A percentile compares a stretch with the other conserved stretches of the same genome.
Evolutionary conservation across 1,284 basidiomycete genomes (phyloP).

Genomic region (Xerocomus nothofagi): DNA sequence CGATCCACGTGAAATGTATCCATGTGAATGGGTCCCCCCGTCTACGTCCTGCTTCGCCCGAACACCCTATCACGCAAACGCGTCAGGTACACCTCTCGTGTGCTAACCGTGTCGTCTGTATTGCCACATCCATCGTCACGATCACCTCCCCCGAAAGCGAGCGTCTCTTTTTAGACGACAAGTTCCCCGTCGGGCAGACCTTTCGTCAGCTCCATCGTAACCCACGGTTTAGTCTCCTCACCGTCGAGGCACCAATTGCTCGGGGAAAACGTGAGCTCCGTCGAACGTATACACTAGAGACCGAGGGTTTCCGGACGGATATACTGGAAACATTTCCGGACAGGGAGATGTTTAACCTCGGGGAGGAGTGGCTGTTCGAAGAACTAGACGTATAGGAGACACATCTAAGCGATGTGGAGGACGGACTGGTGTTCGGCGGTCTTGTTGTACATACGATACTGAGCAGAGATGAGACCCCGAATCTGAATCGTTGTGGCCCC

Average conservation of each 20-base stretch:
- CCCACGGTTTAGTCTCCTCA: slow-evolving; percentile 57
- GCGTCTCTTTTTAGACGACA: slow-evolving; percentile 64
- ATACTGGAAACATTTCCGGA: slow-evolving; percentile 68
- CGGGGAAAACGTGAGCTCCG: slow-evolving; percentile 43
- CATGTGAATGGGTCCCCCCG: slow-evolving; percentile 49
- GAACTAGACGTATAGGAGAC: slow-evolving; percentile 12
- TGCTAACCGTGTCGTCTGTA: slow-evolving; percentile 51
- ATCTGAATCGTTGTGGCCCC: no score
- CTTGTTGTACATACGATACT: slow-evolving; percentile 20
- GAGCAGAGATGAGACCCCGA: no score
- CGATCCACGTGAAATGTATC: slow-evolving; percentile 56
- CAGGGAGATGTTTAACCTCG: slow-evolving; percentile 58
- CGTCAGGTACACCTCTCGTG: slow-evolving; percentile 67
- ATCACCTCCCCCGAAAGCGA: slow-evolving; percentile 55
- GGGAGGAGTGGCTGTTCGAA: slow-evolving; percentile 50
- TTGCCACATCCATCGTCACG: slow-evolving; percentile 60
- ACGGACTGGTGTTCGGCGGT: slow-evolving; percentile 17
- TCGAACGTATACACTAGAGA: slow-evolving; percentile 56
- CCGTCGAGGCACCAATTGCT: slow-evolving; percentile 39
- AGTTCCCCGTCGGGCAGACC: slow-evolving; percentile 70
- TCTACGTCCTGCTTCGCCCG: slow-evolving; percentile 42
- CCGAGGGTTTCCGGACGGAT: slow-evolving; percentile 59
- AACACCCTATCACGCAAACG: slow-evolving; percentile 55
- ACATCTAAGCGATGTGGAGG: slow-evolving; percentile 7
- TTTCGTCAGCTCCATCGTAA: slow-evolving; percentile 53